A percentile compares a stretch with the other conserved stretches of the same genome.
Evolutionary conservation across 2,329 filamentous ascomycete species (phyloP).

Genomic region (Talaromyces islandicus): DNA sequence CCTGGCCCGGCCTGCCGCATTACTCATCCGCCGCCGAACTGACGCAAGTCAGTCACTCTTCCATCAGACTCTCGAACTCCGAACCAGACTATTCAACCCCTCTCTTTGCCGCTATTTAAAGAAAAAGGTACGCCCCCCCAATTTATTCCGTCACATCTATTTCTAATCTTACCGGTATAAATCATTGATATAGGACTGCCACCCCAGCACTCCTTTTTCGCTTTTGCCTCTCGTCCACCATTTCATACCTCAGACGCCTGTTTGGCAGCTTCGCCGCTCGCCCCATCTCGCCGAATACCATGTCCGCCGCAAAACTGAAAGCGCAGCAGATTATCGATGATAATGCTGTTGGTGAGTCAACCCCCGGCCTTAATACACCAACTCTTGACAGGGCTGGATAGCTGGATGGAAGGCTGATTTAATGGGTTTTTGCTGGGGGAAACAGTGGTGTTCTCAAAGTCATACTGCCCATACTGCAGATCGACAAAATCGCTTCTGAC

Average conservation of each 20-base stretch:
- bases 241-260: constrained; percentile 64
- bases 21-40: constrained; percentile 6
- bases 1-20: background rate
- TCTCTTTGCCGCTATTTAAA: background rate
- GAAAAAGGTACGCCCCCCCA: background rate
- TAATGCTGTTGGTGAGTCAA: constrained; percentile 76
- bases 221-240: constrained; percentile 36
- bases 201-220: background rate
- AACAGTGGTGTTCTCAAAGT: constrained; percentile 95
- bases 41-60: background rate
- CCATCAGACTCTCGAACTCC: background rate
- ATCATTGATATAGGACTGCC: background rate
- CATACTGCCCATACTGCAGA: constrained; percentile 89
- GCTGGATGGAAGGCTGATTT: too few relatives aligned
- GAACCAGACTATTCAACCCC: background rate
- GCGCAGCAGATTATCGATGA: constrained; percentile 82
- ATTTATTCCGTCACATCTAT: background rate
- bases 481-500: constrained; percentile 70
- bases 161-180: background rate
- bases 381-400: too few relatives aligned
- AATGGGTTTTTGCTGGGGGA: background rate
- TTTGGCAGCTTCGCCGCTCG: constrained; percentile 53
- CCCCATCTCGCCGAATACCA: constrained; percentile 54
- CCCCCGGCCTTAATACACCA: too few relatives aligned
- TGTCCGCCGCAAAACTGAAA: constrained; percentile 79